Percentiles rank a stretch among this genome's conserved stretches.
Conservation (phyloP, 2,329 filamentous ascomycete genomes). For the Ophioceras dolichostomum region DNA sequence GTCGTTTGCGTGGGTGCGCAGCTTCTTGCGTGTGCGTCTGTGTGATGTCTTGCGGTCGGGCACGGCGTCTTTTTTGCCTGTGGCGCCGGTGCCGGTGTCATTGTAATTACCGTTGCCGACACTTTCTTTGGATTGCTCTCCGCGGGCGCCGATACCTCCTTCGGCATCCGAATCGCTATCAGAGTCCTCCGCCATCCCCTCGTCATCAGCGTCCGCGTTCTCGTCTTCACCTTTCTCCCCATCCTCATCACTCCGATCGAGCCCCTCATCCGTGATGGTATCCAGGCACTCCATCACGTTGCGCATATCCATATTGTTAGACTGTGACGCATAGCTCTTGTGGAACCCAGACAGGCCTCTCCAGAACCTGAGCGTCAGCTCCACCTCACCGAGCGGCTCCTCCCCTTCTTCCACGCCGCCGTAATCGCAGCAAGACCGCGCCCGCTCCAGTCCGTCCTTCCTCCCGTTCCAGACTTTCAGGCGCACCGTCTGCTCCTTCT, state of each 20-base stretch:
- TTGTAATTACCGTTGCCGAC: too few relatives aligned
- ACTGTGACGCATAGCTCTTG: conserved; percentile 34
- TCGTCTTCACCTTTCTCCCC: conserved; percentile 10
- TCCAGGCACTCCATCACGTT: conserved; percentile 55
- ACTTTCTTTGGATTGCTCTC: too few relatives aligned
- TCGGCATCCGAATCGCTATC: conserved; percentile 4
- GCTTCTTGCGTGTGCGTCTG: conserved; percentile 15
- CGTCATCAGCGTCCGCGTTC: conserved; percentile 12
- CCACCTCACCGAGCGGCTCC: conserved; percentile 41
- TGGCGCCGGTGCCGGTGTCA: too few relatives aligned
- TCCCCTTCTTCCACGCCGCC: conserved; percentile 38
- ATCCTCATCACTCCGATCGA: conserved; percentile 12
- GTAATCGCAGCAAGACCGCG: conserved; percentile 21
- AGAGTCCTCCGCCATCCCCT: conserved; percentile 21
- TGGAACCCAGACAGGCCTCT: conserved; percentile 49
- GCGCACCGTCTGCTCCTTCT: conserved; percentile 45
- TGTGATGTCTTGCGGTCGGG: conserved; percentile 6
- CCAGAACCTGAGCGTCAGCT: conserved; percentile 47
- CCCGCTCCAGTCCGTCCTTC: conserved; percentile 28
- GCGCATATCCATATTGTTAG: conserved; percentile 37
- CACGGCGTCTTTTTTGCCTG: too few relatives aligned
- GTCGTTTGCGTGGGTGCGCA: conserved; percentile 18
- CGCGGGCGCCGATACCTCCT: too few relatives aligned
- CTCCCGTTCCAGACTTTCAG: conserved; percentile 57
- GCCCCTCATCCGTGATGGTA: conserved; percentile 43